phyloP scores from a whole-genome alignment of 1,284 basidiomycete genomes.

The Bjerkandera adusta region DNA sequence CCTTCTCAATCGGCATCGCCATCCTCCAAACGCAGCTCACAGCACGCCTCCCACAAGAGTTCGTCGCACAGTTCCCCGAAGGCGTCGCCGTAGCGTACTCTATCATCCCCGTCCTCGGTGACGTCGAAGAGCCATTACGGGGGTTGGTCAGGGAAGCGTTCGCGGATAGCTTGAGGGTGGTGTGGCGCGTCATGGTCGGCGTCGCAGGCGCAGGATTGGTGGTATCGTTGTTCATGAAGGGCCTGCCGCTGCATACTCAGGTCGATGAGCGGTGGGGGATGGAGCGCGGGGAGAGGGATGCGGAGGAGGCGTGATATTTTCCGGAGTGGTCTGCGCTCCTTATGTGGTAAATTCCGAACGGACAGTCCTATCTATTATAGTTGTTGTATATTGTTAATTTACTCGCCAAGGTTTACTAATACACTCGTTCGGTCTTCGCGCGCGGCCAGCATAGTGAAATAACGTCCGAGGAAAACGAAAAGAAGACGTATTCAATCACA shows the following conservation, averaged over 20 bases:
- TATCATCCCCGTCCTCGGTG: constrained; percentile 5
- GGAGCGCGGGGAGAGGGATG: too few species aligned
- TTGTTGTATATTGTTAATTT: too few species aligned
- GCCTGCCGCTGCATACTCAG: constrained; percentile 7
- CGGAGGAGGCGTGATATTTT: too few species aligned
- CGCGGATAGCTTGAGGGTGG: constrained; percentile 5
- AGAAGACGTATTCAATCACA: too few species aligned
- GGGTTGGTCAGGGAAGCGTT: constrained; percentile 6
- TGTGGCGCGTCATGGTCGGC: constrained; percentile 10
- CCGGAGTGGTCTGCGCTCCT: too few species aligned
- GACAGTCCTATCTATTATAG: too few species aligned
- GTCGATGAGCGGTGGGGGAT: constrained; percentile 8
- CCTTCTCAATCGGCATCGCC: not conserved
- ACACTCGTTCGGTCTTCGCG: too few species aligned
- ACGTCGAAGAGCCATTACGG: not conserved
- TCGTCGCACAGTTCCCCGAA: constrained; percentile 3
- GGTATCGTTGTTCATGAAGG: constrained; percentile 6
- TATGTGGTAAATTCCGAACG: too few species aligned
- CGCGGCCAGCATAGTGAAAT: too few species aligned
- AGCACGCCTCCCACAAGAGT: not conserved
- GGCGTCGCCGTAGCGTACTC: constrained; percentile 13
- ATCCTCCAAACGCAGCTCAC: constrained; percentile 8
- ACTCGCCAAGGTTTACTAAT: too few species aligned
- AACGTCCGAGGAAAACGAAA: too few species aligned
- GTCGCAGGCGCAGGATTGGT: constrained; percentile 2